Evolutionary conservation across 108 stramenopile species (phyloP), one percentile per base, ranked within the genome.

Genomic region (Asterionellopsis glacialis): DNA sequence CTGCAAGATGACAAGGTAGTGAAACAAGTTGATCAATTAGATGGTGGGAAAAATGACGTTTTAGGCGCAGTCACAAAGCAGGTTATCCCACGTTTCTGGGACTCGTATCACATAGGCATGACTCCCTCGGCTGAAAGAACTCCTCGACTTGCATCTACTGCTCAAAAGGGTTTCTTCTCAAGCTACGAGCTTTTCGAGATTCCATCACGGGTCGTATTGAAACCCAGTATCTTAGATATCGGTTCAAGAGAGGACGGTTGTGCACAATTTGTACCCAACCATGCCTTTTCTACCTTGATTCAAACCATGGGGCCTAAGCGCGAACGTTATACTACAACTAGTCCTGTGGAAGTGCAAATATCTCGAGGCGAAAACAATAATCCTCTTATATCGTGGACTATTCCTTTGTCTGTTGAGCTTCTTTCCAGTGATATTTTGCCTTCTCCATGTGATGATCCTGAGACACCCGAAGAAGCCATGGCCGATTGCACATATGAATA

Each of bases 81-180:
- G 51, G 47, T 88, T 18, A 9, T 57, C 16, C 91, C 91, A 23
- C 73, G 86, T 13, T 93, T 93, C 63, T 93, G 91, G 91, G 91
- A 93, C 69, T 40, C 72, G 10, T 93, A 93, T 59, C 91, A 93
- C 64, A 80, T 90, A 56, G 88, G 86, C 21, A 93, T 93, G 91
- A 83, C 86, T 41, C 91, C 91, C 11, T 80, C 82, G 16, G 75
- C 85, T 25, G 88, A 93, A 61, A 21, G 77, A 26, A 51, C 63
- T 38, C 85, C 76, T 19, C 56, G 72, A 6, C 51, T 73, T 21
- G 23, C 66, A 13, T 26, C 57, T 12, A 52, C 45, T 11, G 70
- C 49, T 0, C 62, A 72, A 52, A 62, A 67, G 54, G 65, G 71
- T 21, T 22, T 73, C 16, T 65, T 77, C 27, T 65, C 61, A 11